Evolutionary conservation across 768 basidiomycete species (phyloP).

Genomic region (Podaxis carcinomalis): DNA sequence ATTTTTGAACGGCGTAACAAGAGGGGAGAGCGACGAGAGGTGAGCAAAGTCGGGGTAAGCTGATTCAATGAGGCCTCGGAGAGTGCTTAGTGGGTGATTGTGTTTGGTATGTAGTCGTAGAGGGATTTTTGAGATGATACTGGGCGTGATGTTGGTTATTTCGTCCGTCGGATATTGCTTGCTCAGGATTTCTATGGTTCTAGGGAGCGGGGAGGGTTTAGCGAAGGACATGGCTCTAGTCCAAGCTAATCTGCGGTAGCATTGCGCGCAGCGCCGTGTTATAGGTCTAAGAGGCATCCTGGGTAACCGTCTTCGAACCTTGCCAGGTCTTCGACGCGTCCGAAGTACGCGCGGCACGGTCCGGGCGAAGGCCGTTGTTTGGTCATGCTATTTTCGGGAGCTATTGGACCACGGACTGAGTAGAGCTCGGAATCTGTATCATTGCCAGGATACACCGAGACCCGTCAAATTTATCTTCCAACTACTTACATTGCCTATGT

Average conservation of each 20-base stretch:
- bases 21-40: conserved; percentile 74
- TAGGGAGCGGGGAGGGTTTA: background rate
- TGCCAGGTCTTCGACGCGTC: background rate
- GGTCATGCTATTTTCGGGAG: conserved; percentile 6
- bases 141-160: conserved; percentile 79
- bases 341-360: background rate
- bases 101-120: conserved; percentile 71
- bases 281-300: background rate
- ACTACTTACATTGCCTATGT: no score
- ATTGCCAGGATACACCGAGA: background rate
- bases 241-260: background rate
- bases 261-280: background rate
- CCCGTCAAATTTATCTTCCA: no score
- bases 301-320: background rate
- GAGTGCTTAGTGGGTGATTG: conserved; percentile 82
- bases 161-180: conserved; percentile 69
- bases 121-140: conserved; percentile 80
- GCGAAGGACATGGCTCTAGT: conserved; percentile 3
- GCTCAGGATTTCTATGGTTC: conserved; percentile 50
- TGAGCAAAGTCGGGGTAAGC: conserved; percentile 77
- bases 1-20: conserved; percentile 88
- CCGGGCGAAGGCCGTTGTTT: background rate
- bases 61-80: conserved; percentile 78
- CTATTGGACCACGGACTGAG: background rate
- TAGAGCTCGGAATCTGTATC: background rate